Evolutionary conservation across 768 basidiomycete species (phyloP), one percentile per base, ranked within the genome.

Genomic region (Pisolithus tinctorius): DNA sequence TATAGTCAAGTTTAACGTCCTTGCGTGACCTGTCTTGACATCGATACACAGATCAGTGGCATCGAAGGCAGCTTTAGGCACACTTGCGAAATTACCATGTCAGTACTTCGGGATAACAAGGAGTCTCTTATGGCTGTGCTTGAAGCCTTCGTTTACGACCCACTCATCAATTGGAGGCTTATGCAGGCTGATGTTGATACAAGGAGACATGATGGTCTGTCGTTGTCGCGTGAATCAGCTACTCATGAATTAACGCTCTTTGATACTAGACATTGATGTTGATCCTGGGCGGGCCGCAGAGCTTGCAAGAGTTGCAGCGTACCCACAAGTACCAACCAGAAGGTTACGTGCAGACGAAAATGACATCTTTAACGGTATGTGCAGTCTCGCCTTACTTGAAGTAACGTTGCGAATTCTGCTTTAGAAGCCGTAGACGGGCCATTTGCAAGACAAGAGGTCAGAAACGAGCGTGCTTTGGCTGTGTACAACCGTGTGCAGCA

Each of bases 61-160:
- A 96, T 99, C 55, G 92, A 97, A 63, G 96, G 96, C 36, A 96
- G 91, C 65, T 99, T 93, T 80, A 80, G 89, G 61, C 86, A 86
- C 56, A 93, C 91, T 8, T 97, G 93, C 75, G 93, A 96, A 63
- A 93, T 93, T 52, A 90, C 92, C n/a, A 98, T 99, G 95, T 79
- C 82, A 50, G 96, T 99, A 5, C 71, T 98, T 50, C 86, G 96
- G 29, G 91, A 89, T 52, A 98, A 99, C 72, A 93, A 93, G 70
- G 96, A 99, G 67, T 96, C 93, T n/a, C 74, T 99, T 53, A 93
- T 98, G 90, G 96, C 96, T 5, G 95, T 99, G 17, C 75, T 99
- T 27, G 96, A 99, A 67, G 95, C 96, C 6, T 98, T 99, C 64
- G 94, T 98, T 8, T 97, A 98, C 60, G 96, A 99, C 63, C 96